A percentile compares a stretch with the other conserved stretches of the same genome.
Evolutionary conservation across 2,329 filamentous ascomycete species (phyloP).

Genomic region (Claviceps sorghi): DNA sequence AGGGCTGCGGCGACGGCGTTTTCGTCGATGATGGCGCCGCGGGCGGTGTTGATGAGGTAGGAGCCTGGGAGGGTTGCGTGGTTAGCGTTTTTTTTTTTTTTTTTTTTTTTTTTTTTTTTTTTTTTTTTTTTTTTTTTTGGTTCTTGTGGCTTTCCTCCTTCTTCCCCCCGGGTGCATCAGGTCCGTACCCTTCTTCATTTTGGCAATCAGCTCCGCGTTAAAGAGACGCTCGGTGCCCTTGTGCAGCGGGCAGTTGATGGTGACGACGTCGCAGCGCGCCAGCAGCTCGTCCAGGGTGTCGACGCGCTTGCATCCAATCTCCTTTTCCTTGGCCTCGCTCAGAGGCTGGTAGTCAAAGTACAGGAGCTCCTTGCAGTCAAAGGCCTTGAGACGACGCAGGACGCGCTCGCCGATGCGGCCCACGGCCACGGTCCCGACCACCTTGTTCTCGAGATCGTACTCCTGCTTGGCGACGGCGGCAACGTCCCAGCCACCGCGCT

Average conservation of each 20-base stretch:
- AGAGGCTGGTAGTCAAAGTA: conserved; percentile 99
- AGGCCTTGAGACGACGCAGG: conserved; percentile 84
- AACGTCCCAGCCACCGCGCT: conserved; percentile 84
- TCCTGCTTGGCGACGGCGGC: conserved; percentile 95
- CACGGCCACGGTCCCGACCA: conserved; percentile 92
- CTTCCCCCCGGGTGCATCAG: too few relatives aligned
- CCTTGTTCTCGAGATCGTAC: conserved; percentile 94
- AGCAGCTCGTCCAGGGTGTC: conserved; percentile 87
- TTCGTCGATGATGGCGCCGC: conserved; percentile 98
- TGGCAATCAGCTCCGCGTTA: conserved; percentile 95
- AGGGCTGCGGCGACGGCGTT: conserved; percentile 93
- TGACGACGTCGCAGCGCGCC: conserved; percentile 87
- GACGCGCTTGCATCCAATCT: conserved; percentile 88
- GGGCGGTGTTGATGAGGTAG: conserved; percentile 97
- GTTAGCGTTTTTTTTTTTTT: too few relatives aligned
- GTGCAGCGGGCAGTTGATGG: conserved; percentile 98
- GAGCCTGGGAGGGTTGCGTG: conserved; percentile 41
- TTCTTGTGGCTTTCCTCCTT: too few relatives aligned
- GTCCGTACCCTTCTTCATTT: conserved; percentile 96
- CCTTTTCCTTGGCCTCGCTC: conserved; percentile 68
- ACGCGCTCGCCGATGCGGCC: conserved; percentile 98
- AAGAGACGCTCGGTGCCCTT: conserved; percentile 94
- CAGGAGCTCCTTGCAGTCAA: conserved; percentile 98
- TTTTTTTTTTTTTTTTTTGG: too few relatives aligned
- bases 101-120: too few relatives aligned